Evolutionary conservation across 345 rosid genomes (phyloP).

Genomic region (Brassica carinata): DNA sequence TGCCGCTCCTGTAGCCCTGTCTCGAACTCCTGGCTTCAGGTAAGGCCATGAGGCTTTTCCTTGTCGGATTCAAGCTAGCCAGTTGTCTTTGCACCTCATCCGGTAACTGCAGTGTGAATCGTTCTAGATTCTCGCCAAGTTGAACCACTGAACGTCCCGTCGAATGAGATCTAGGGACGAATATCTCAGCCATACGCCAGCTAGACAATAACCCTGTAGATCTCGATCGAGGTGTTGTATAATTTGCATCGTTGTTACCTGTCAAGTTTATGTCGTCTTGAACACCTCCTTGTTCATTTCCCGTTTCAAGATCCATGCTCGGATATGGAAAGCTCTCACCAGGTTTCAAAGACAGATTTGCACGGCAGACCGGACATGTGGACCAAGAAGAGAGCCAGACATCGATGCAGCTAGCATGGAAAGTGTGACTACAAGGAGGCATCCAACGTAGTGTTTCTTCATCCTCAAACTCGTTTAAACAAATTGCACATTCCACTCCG

Average conservation of each 20-base stretch:
- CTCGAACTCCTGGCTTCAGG: conserved; percentile 61
- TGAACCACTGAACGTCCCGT: conserved; percentile 64
- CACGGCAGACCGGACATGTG: conserved; percentile 87
- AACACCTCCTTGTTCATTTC: conserved; percentile 4
- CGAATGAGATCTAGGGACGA: conserved; percentile 63
- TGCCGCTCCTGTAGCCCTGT: conserved; percentile 51
- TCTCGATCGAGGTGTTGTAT: conserved; percentile 46
- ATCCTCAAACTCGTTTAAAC: conserved; percentile 68
- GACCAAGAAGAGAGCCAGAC: conserved; percentile 62
- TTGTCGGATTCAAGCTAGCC: conserved; percentile 32
- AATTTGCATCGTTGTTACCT: conserved; percentile 17
- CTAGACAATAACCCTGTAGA: conserved; percentile 50
- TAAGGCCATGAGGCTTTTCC: conserved; percentile 55
- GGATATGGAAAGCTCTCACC: conserved; percentile 32
- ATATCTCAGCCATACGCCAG: conserved; percentile 45
- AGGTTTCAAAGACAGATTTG: conserved; percentile 24
- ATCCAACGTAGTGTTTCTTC: conserved; percentile 67
- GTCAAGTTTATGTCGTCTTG: conserved; percentile 27
- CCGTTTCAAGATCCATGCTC: conserved; percentile 33
- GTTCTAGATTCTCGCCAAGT: conserved; percentile 53
- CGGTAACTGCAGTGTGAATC: conserved; percentile 71
- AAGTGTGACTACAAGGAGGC: conserved; percentile 76
- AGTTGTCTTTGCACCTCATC: conserved; percentile 52
- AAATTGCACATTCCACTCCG: conserved; percentile 66
- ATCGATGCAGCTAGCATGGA: conserved; percentile 69